A percentile compares a stretch with the other conserved stretches of the same genome.
These are phyloP conservation scores for Termitomyces sp. DNA, from an alignment of 768 basidiomycete species.

Conservation along the genomic window DNA sequence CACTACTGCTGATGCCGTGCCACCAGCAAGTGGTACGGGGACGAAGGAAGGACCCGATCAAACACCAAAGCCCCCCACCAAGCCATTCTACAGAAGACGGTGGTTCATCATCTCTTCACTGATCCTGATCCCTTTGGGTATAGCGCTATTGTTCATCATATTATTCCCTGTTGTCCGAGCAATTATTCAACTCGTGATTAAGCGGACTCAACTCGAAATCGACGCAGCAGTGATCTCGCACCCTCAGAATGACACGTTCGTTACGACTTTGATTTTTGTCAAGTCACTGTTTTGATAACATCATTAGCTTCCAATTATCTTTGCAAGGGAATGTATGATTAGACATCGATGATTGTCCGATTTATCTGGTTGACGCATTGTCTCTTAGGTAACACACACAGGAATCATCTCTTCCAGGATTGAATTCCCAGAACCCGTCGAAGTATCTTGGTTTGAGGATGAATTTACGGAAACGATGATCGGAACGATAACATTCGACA, in stretches of 20 bases:
- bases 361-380: not conserved
- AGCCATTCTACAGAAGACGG: conserved; percentile 55
- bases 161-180: conserved; percentile 66
- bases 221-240: conserved; percentile 44
- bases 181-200: conserved; percentile 61
- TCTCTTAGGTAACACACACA: conserved; percentile 53
- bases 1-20: conserved; percentile 19
- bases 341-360: not conserved
- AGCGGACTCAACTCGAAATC: conserved; percentile 49
- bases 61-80: conserved; percentile 15
- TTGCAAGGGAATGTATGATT: conserved; percentile 48
- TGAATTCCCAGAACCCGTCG: conserved; percentile 50
- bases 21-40: conserved; percentile 5
- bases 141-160: conserved; percentile 61
- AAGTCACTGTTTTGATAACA: not conserved
- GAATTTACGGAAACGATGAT: conserved; percentile 41
- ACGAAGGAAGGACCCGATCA: conserved; percentile 12
- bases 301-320: conserved; percentile 42
- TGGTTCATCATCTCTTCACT: conserved; percentile 59
- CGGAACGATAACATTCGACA: conserved; percentile 47
- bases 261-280: conserved; percentile 12
- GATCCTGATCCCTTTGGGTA: conserved; percentile 45
- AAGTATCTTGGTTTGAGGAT: conserved; percentile 53
- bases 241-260: conserved; percentile 56
- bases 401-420: conserved; percentile 63